Conservation (phyloP, 2,329 filamentous ascomycete genomes). For the Fusarium graminum region DNA sequence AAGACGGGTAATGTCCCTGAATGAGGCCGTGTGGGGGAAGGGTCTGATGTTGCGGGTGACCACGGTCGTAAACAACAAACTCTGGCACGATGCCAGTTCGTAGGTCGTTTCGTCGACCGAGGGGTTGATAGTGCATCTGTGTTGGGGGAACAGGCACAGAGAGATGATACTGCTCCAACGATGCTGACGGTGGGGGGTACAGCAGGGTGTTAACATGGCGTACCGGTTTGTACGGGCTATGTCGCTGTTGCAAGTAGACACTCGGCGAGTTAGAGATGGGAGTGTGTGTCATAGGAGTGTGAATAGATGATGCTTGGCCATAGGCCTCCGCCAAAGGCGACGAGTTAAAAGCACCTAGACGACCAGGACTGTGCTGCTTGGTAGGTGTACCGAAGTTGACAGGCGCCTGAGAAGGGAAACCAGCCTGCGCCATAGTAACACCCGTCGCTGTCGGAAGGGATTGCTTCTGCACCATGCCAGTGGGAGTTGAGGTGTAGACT, state of each 20-base stretch:
- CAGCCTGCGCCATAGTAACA: slow-evolving; percentile 40
- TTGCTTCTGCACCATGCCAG: slow-evolving; percentile 56
- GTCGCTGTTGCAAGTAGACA: slow-evolving; percentile 86
- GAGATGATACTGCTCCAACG: slow-evolving; percentile 80
- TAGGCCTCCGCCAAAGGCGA: slow-evolving; percentile 77
- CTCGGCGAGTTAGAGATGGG: slow-evolving; percentile 86
- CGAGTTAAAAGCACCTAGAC: slow-evolving; percentile 65
- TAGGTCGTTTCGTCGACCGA: slow-evolving; percentile 76
- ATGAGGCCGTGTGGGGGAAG: slow-evolving; percentile 45
- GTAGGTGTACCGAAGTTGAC: slow-evolving; percentile 64
- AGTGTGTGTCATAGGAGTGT: slow-evolving; percentile 70
- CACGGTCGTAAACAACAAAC: slow-evolving; percentile 59
- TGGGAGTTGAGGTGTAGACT: slow-evolving; percentile 73
- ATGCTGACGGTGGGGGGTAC: slow-evolving; percentile 84
- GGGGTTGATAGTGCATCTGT: slow-evolving; percentile 86
- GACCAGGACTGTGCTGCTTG: slow-evolving; percentile 66
- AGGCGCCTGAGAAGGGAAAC: slow-evolving; percentile 50
- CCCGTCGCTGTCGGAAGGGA: slow-evolving; percentile 45
- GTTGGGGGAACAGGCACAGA: slow-evolving; percentile 69
- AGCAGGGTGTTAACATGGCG: slow-evolving; percentile 91
- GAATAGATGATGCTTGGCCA: slow-evolving; percentile 63
- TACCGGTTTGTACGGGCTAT: slow-evolving; percentile 93
- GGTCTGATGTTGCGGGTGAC: slow-evolving; percentile 50
- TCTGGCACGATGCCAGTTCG: slow-evolving; percentile 79
- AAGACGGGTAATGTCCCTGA: slow-evolving; percentile 55